Evolutionary conservation across 441 rosid genomes (phyloP).

Genomic region (Euphorbia schlechtendalii): DNA sequence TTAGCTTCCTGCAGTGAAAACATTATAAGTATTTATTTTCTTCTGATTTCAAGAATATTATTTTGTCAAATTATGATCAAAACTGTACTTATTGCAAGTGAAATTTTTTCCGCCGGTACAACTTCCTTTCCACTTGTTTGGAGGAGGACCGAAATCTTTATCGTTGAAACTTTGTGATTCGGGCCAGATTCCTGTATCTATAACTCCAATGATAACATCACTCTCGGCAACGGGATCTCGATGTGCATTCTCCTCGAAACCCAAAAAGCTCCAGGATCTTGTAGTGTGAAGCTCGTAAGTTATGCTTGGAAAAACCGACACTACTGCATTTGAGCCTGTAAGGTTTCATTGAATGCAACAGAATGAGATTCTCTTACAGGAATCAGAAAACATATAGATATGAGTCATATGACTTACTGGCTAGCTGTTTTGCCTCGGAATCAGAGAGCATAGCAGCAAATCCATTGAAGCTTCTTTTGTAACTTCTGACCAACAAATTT

Average conservation of each 20-base stretch:
- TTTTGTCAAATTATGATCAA: not conserved
- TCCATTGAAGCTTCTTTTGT: too few species aligned
- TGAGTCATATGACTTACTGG: slow-evolving; percentile 23
- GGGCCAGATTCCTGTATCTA: slow-evolving; percentile 40
- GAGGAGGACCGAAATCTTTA: slow-evolving; percentile 45
- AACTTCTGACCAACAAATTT: slow-evolving; percentile 40
- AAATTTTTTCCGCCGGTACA: slow-evolving; percentile 42
- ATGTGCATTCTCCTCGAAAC: slow-evolving; percentile 18
- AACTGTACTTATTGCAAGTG: slow-evolving; percentile 50
- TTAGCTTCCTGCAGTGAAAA: slow-evolving; percentile 1
- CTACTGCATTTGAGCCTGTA: slow-evolving; percentile 31
- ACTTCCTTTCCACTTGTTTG: slow-evolving; percentile 51
- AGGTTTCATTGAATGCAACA: not conserved
- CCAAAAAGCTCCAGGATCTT: slow-evolving; percentile 53
- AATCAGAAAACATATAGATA: not conserved
- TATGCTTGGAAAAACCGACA: slow-evolving; percentile 44
- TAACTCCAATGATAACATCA: slow-evolving; percentile 32
- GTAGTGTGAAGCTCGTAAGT: slow-evolving; percentile 38
- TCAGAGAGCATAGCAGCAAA: slow-evolving; percentile 39
- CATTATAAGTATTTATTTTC: not conserved
- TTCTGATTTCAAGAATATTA: not conserved
- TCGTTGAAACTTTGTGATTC: slow-evolving; percentile 18
- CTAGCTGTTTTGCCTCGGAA: slow-evolving; percentile 25
- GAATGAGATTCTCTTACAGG: not conserved
- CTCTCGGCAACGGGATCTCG: slow-evolving; percentile 23